Evolutionary conservation across 495 filamentous ascomycete genomes (phyloP), one percentile per base, ranked within the genome.

Genomic region (Melanomma pulvis-pyrius): DNA sequence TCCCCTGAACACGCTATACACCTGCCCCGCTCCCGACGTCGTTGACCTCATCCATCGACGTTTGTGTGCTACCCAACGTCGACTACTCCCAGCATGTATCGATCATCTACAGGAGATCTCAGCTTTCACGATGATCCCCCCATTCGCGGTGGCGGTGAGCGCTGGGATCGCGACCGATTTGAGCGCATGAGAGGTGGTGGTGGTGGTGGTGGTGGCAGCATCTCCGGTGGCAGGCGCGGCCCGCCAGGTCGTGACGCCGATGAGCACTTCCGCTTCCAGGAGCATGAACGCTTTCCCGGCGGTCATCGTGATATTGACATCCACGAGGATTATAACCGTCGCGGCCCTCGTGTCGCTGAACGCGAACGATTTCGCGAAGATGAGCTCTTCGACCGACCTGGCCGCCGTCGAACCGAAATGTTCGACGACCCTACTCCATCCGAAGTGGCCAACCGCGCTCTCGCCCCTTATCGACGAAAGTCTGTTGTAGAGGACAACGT

Each of bases 311-410:
- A 77, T 3, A 66, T 77, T 24, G 67, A 70, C n/a, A 64, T 77
- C 19, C 50, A 68, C n/a, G 75, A 75, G 48, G 63, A 69, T 22
- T 66, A 69, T 39, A 70, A 77, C 39, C 65, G 76, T 36, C 65
- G 75, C 50, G 71, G 70, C 4, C 59, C 75, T 32, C 68, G 79
- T 25, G 86, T 85, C 68, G 80, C 78, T 54, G 77, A 80, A 55
- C 71, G 83, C 61, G 77, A 80, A 49, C 79, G 81, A 29, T 78
- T 85, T 63, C 77, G 80, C 32, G 83, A 86, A 50, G 79, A 82
- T 63, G 84, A 87, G 44, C 79, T 82, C 30, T 84, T 79, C 69
- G 84, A 83, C 12, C 83, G 83, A 46, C 81, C 82, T 36, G 79
- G 79, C 26, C 83, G 84, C 54, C 78, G 69, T 17, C 57, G 64